Evolutionary conservation across 2,329 filamentous ascomycete genomes (phyloP).

Genomic region (Colletotrichum chrysophilum): DNA sequence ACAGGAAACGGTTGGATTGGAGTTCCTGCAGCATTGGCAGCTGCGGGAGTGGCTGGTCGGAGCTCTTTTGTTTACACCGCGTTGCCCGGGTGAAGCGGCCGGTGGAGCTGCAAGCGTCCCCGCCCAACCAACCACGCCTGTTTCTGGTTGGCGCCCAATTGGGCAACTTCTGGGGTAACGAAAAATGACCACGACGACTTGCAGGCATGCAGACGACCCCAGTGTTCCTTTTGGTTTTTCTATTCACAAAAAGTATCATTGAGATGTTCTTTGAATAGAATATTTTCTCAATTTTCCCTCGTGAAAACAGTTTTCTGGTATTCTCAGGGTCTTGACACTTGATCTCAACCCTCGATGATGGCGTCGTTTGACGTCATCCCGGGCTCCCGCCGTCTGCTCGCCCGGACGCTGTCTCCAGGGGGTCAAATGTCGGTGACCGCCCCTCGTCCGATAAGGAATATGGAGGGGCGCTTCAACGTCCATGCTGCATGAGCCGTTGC

Average conservation of each 20-base stretch:
- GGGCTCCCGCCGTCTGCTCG: neutral
- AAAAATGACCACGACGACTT: neutral
- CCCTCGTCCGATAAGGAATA: neutral
- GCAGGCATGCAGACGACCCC: neutral
- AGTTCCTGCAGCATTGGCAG: conserved; percentile 13
- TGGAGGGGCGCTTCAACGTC: neutral
- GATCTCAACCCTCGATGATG: neutral
- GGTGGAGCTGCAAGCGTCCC: neutral
- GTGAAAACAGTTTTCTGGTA: rapidly evolving
- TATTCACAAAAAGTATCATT: neutral
- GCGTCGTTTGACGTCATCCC: conserved; percentile 8
- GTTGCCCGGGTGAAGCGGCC: conserved; percentile 6
- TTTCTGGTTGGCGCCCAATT: neutral
- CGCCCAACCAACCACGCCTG: conserved; percentile 2
- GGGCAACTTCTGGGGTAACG: neutral
- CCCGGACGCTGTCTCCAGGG: conserved; percentile 1
- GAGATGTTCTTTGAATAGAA: neutral
- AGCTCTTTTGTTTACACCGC: conserved; percentile 12
- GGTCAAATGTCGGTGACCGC: conserved; percentile 14
- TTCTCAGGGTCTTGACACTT: neutral
- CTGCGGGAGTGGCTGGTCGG: conserved; percentile 16
- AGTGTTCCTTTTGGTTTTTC: neutral
- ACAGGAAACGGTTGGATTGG: neutral
- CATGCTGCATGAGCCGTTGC: neutral
- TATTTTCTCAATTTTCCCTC: too few relatives aligned